A percentile compares a stretch with the other conserved stretches of the same genome.
Evolutionary conservation across 2,329 filamentous ascomycete species (phyloP).

Genomic region (Fonsecaea nubica): DNA sequence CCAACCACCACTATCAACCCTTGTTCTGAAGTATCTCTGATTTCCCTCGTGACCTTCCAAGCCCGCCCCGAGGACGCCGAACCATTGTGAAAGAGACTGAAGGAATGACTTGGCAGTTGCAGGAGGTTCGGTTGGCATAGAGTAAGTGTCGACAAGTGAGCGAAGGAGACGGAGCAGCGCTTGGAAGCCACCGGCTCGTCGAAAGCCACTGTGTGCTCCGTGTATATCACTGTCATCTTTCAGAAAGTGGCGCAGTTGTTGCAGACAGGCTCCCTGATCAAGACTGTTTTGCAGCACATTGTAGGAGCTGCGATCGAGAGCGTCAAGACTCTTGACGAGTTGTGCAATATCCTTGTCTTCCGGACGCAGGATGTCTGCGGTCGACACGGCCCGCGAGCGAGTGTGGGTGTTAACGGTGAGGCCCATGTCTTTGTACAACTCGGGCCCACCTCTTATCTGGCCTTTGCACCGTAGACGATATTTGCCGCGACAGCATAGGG

Average conservation of each 20-base stretch:
- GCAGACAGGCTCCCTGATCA: conserved; percentile 63
- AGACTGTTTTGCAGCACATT: conserved; percentile 45
- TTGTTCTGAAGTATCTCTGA: conserved; percentile 80
- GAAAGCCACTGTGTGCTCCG: conserved; percentile 77
- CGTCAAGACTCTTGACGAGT: conserved; percentile 42
- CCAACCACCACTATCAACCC: conserved; percentile 80
- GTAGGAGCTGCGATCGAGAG: conserved; percentile 43
- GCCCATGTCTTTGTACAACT: conserved; percentile 30
- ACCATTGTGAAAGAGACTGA: conserved; percentile 64
- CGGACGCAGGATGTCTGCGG: conserved; percentile 35
- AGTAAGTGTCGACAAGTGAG: conserved; percentile 76
- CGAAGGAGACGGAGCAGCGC: conserved; percentile 72
- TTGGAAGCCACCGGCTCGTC: conserved; percentile 79
- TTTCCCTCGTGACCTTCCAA: conserved; percentile 84
- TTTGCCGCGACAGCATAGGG: conserved; percentile 30
- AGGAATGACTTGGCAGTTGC: conserved; percentile 60
- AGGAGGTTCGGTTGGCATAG: conserved; percentile 49
- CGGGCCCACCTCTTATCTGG: conserved; percentile 35
- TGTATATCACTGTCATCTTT: conserved; percentile 59
- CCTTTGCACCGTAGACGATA: conserved; percentile 23
- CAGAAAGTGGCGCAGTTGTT: conserved; percentile 70
- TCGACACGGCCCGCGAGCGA: conserved; percentile 39
- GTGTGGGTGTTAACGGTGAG: conserved; percentile 31
- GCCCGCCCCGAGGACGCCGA: conserved; percentile 72
- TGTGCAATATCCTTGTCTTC: conserved; percentile 38